Evolutionary conservation across 768 basidiomycete species (phyloP).

Genomic region (Rossbeevera mucosa): DNA sequence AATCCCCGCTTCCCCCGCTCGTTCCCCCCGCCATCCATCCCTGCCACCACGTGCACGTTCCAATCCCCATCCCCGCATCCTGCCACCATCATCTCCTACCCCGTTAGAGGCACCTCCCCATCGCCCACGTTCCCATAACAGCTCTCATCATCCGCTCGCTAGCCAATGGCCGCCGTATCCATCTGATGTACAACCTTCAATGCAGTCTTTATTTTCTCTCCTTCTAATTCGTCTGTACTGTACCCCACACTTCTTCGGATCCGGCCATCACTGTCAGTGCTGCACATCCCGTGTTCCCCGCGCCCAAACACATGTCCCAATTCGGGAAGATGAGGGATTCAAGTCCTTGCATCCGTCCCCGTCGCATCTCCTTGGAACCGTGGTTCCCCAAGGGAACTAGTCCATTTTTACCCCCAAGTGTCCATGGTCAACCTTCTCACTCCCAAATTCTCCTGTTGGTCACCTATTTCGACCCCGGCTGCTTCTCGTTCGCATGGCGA

Average conservation of each 20-base stretch:
- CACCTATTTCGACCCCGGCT: not conserved
- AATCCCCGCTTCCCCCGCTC: slow-evolving; percentile 16
- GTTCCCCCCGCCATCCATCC: slow-evolving; percentile 10
- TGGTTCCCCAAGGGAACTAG: not conserved
- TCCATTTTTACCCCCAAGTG: not conserved
- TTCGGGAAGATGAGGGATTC: not conserved
- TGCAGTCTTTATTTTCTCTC: not conserved
- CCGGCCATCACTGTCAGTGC: not conserved
- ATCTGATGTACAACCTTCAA: too few relatives aligned
- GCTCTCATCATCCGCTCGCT: not conserved
- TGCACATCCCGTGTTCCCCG: not conserved
- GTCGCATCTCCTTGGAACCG: not conserved
- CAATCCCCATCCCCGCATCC: slow-evolving; percentile 6
- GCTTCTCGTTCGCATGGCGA: slow-evolving; percentile 10
- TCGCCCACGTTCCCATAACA: not conserved
- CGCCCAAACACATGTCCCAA: not conserved
- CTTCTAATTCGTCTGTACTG: not conserved
- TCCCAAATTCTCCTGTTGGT: not conserved
- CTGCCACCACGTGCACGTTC: slow-evolving; percentile 11
- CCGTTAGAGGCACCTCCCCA: too few relatives aligned
- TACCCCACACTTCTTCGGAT: slow-evolving; percentile 1
- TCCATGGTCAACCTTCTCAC: not conserved
- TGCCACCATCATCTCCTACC: too few relatives aligned
- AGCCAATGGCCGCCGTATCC: too few relatives aligned
- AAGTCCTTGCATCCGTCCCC: not conserved